Evolutionary conservation across 345 rosid species (phyloP), one percentile per base, ranked within the genome.

Genomic region (Lepidium aucheri): DNA sequence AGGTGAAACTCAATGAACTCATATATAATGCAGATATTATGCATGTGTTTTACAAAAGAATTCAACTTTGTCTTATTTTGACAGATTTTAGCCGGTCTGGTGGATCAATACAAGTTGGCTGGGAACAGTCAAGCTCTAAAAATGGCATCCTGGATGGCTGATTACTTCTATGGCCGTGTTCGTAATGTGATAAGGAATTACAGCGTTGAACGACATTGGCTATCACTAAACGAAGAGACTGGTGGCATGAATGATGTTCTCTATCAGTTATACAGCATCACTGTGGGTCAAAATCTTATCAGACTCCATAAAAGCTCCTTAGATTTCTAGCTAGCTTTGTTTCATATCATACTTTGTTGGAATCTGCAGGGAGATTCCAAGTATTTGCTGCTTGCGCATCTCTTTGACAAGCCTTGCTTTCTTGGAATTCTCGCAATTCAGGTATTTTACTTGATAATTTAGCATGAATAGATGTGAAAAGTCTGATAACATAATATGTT

Each of bases 241-340:
- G 97, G 98, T 60, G 98, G 98, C 63, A 90, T 93, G 98, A 93
- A 93, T 75, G 98, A 93, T 78, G 81, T 93, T 58, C 94, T 90
- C 34, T 90, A 93, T 75, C 83, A 63, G 76, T 75, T 93, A 69
- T 93, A 70, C 63, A 76, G 47, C 43, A 60, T 90, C 46, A 90
- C 96, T 57, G 98, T 88, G 55, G 8, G 71, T 72, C 41, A 4
- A 55, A 18, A 18, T 28, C 51, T 63, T 26, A 8, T 49, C n/a
- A 20, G 24, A 14, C 36, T 49, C 35, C 36, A 20, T n/a, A 2
- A 20, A 20, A 6, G 6, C 24, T 35, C 43, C 59, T 46, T 39
- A 10, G 18, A 15, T 49, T 63, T 20, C 9, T 47, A 14, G 49
- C 45, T 56, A n/a, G 22, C 22, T 64, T 20, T 64, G 46, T 34